Percentiles rank a stretch among this genome's conserved stretches.
Evolutionary conservation across 2,329 filamentous ascomycete species (phyloP).

Genomic region (Sarocladium kiliense): DNA sequence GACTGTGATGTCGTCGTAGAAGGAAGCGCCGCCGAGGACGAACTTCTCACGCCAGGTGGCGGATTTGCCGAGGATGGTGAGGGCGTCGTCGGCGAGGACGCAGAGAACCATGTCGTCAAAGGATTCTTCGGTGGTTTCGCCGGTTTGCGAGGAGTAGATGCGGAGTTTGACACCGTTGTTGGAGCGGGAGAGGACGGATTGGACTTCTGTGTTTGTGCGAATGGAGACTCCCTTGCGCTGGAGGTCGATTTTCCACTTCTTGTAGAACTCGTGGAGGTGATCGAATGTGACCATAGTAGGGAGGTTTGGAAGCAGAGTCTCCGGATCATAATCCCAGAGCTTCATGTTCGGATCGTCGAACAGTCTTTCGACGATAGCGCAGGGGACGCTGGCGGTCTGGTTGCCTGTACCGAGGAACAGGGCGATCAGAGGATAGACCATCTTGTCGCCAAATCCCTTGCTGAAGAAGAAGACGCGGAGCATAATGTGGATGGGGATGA

Average conservation of each 20-base stretch:
- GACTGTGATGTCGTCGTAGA: slow-evolving; percentile 66
- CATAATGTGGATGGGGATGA: slow-evolving; percentile 60
- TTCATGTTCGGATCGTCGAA: slow-evolving; percentile 55
- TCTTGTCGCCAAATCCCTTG: slow-evolving; percentile 64
- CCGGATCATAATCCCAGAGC: slow-evolving; percentile 53
- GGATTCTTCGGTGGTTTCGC: slow-evolving; percentile 45
- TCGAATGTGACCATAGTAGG: slow-evolving; percentile 64
- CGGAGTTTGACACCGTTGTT: slow-evolving; percentile 47
- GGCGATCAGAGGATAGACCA: slow-evolving; percentile 67
- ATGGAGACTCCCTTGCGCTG: slow-evolving; percentile 50
- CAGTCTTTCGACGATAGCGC: slow-evolving; percentile 58
- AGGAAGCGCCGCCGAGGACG: slow-evolving; percentile 65
- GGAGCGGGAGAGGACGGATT: slow-evolving; percentile 44
- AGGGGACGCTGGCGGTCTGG: slow-evolving; percentile 65
- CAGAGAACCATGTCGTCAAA: slow-evolving; percentile 66
- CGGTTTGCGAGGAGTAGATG: slow-evolving; percentile 37
- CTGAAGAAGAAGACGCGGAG: slow-evolving; percentile 65
- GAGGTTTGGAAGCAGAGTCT: slow-evolving; percentile 51
- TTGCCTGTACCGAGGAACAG: slow-evolving; percentile 73
- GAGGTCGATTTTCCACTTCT: slow-evolving; percentile 51
- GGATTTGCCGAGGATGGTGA: slow-evolving; percentile 52
- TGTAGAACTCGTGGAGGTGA: slow-evolving; percentile 56
- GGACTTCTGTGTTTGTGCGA: slow-evolving; percentile 51
- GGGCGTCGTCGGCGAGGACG: slow-evolving; percentile 58
- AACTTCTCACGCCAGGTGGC: slow-evolving; percentile 57